phyloP scores from a whole-genome alignment of 2,329 filamentous ascomycete genomes.

The Cladosporium sp. region DNA sequence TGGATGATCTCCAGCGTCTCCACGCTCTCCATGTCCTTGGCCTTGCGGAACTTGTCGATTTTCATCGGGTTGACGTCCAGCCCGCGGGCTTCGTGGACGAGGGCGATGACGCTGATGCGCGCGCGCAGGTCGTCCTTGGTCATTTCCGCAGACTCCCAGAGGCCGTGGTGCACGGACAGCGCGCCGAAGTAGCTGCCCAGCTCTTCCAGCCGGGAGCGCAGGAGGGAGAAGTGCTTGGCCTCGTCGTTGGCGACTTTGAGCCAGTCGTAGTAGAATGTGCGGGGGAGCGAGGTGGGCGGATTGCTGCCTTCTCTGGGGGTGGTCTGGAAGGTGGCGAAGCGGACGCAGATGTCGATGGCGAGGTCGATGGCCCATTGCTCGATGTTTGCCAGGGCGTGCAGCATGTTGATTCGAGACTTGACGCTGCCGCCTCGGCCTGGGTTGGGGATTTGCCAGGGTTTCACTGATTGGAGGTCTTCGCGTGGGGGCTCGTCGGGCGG shows the following conservation, averaged over 20 bases:
- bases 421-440: conserved; percentile 14
- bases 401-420: conserved; percentile 15
- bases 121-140: conserved; percentile 16
- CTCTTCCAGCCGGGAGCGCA: conserved; percentile 14
- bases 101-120: conserved; percentile 16
- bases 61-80: conserved; percentile 15
- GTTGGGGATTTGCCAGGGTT: conserved; percentile 14
- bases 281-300: conserved; percentile 10
- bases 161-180: conserved; percentile 15
- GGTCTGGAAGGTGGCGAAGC: conserved; percentile 15
- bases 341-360: conserved; percentile 16
- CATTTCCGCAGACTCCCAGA: conserved; percentile 15
- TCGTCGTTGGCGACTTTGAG: conserved; percentile 17
- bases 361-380: conserved; percentile 18
- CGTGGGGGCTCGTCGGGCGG: conserved; percentile 13
- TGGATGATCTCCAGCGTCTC: conserved; percentile 15
- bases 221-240: conserved; percentile 16
- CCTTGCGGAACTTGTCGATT: conserved; percentile 16
- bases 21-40: conserved; percentile 15
- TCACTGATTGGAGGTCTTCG: conserved; percentile 6
- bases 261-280: conserved; percentile 18
- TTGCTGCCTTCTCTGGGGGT: neutral
- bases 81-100: conserved; percentile 16
- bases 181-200: conserved; percentile 15
- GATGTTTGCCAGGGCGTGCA: conserved; percentile 16